Evolutionary conservation across 2,329 filamentous ascomycete species (phyloP), one percentile per base, ranked within the genome.

Genomic region (Botrytis sinoallii): DNA sequence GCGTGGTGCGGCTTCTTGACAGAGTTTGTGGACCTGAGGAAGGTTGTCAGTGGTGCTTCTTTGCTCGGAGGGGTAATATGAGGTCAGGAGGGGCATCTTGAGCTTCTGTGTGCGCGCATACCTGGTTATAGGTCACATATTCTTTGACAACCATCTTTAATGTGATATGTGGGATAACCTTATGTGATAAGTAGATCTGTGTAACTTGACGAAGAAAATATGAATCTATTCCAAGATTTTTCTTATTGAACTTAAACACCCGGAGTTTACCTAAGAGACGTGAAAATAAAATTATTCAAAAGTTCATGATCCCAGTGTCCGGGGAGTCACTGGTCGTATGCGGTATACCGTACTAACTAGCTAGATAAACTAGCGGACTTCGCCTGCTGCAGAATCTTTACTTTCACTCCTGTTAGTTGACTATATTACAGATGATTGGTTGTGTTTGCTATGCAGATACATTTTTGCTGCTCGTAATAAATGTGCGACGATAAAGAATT

Each of bases 101-200:
- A 42, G 48, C 48, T 69, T 59, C 48, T 69, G n/a, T 57, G 29
- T 63, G 60, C 22, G 25, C 38, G 78, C 89, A 83, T 86, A 95
- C 93, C 89, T 96, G 90, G 83, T 97, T 97, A 85, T 97, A 97
- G 79, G 93, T 96, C 82, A 96, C 90, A 85, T 95, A 97, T 83
- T 94, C 84, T 83, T 97, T 97, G 84, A 95, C 88, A 77, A 92
- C 88, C 92, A 95, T 95, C 75, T 85, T 74, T 29, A 38, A 42
- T 48, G 38, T 38, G 38, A 16, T 42, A 60, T 55, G 16, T 32
- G 22, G 52, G 4, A 16, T 70, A 4, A 8, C 8, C 29, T 18
- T 48, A 29, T 35, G 20, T 22, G 22, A 48, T n/a, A 29, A 20
- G 64, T n/a, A 29, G 25, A 70, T 38, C 4, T 70, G 68, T 63